Conservation (phyloP, 1,284 basidiomycete species). For the Sanghuangporus baumii region DNA sequence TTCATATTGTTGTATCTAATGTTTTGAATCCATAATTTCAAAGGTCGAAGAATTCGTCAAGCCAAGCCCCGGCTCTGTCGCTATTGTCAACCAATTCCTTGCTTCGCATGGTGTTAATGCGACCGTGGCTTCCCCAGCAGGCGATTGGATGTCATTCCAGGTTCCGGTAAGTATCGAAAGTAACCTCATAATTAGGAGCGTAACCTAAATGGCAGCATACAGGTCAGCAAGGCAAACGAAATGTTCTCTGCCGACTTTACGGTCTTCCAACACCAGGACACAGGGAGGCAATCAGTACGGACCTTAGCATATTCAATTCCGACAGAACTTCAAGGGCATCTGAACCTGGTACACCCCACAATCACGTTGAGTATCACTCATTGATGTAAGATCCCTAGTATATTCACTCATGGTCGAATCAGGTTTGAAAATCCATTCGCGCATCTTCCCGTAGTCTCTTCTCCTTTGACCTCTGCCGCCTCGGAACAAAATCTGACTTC, state of each 20-base stretch:
- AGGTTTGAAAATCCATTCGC: slow-evolving; percentile 16
- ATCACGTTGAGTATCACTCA: slow-evolving; percentile 14
- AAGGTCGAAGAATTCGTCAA: slow-evolving; percentile 21
- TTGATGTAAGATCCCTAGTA: neutral
- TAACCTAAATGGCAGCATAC: neutral
- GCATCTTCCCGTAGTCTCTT: slow-evolving; percentile 13
- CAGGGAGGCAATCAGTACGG: slow-evolving; percentile 17
- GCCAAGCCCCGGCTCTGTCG: slow-evolving; percentile 18
- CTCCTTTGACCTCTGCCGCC: neutral
- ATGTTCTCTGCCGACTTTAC: slow-evolving; percentile 20
- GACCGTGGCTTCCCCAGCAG: slow-evolving; percentile 17
- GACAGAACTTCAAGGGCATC: slow-evolving; percentile 18
- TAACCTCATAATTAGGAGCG: too few relatives aligned
- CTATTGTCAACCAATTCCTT: slow-evolving; percentile 20
- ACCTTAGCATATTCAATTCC: slow-evolving; percentile 23
- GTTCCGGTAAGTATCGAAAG: neutral
- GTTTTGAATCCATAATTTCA: neutral
- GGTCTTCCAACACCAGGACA: slow-evolving; percentile 17
- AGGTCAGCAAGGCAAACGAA: slow-evolving; percentile 19
- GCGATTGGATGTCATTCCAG: slow-evolving; percentile 23
- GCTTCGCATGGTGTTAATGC: slow-evolving; percentile 15
- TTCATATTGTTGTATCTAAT: neutral
- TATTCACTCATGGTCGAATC: neutral
- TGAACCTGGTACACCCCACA: slow-evolving; percentile 27
- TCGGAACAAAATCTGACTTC: slow-evolving; percentile 7